These are phyloP conservation scores for Pittosporum tobira DNA, from an alignment of 129 eudicot species.

Conservation along the genomic window DNA sequence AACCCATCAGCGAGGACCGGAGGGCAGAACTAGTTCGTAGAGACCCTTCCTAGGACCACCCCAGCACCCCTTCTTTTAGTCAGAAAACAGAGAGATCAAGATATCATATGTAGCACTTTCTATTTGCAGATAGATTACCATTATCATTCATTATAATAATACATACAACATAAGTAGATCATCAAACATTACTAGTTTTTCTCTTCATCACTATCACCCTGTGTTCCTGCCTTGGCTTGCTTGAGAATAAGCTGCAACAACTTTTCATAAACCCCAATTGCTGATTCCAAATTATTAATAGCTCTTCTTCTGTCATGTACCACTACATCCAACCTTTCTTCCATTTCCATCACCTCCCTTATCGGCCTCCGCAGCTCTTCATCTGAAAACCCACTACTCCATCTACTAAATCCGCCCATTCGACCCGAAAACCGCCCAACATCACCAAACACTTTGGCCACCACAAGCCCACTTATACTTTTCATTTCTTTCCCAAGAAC, in stretches of 20 bases:
- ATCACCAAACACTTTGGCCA: slow-evolving; percentile 21
- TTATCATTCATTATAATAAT: no score
- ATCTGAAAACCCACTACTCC: slow-evolving; percentile 1
- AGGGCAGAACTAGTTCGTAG: no score
- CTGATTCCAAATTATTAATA: slow-evolving; percentile 19
- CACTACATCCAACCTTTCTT: slow-evolving; percentile 10
- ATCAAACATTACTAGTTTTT: background rate
- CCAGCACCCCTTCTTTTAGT: no score
- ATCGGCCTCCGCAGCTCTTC: slow-evolving; percentile 20
- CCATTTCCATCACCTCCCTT: slow-evolving; percentile 13
- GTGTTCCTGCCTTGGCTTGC: slow-evolving; percentile 27
- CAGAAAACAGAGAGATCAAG: no score
- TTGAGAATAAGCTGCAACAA: slow-evolving; percentile 28
- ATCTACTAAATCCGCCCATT: background rate
- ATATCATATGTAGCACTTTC: no score
- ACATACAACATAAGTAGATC: no score
- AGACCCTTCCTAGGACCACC: no score
- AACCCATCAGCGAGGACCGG: no score
- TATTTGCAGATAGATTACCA: no score
- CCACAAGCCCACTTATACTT: slow-evolving; percentile 19
- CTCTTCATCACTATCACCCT: background rate
- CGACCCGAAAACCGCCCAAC: background rate
- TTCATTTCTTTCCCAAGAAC: slow-evolving; percentile 20
- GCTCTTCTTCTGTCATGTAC: slow-evolving; percentile 17
- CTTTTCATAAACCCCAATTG: slow-evolving; percentile 22